Evolutionary conservation across 805 yeast genomes (phyloP).

Genomic region (Saccharomycopsis schoenii): DNA sequence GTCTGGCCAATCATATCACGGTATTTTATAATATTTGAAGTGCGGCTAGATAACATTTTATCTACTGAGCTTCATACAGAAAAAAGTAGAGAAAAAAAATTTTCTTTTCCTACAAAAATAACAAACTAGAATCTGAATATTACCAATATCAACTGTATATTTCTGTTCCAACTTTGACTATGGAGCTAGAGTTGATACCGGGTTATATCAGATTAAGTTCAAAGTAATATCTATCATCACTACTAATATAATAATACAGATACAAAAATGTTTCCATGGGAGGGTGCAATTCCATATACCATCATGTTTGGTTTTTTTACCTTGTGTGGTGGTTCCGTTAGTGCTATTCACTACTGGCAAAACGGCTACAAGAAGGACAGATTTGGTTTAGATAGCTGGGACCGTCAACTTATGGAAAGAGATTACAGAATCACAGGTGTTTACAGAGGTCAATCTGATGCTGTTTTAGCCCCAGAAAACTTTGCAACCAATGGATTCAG

Average conservation of each 20-base stretch:
- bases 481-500: constrained; percentile 60
- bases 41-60: neutral
- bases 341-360: constrained; percentile 32
- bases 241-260: neutral
- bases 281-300: constrained; percentile 54
- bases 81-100: neutral
- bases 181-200: neutral
- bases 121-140: too few relatives aligned
- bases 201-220: neutral
- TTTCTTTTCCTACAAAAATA: too few relatives aligned
- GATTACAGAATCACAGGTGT: constrained; percentile 71
- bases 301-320: constrained; percentile 45
- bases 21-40: neutral
- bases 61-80: neutral
- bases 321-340: constrained; percentile 44
- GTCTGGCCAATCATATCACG: neutral
- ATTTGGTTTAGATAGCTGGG: constrained; percentile 45
- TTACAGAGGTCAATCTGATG: constrained; percentile 56
- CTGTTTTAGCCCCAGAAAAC: constrained; percentile 61
- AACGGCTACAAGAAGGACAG: constrained; percentile 47
- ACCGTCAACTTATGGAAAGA: constrained; percentile 47
- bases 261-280: constrained; percentile 51
- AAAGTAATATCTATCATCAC: neutral
- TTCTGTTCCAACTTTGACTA: too few relatives aligned
- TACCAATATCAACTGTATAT: too few relatives aligned